A percentile compares a stretch with the other conserved stretches of the same genome.
Evolutionary conservation across 2,329 filamentous ascomycete genomes (phyloP).

Genomic region (Tricladium varicosporioides): DNA sequence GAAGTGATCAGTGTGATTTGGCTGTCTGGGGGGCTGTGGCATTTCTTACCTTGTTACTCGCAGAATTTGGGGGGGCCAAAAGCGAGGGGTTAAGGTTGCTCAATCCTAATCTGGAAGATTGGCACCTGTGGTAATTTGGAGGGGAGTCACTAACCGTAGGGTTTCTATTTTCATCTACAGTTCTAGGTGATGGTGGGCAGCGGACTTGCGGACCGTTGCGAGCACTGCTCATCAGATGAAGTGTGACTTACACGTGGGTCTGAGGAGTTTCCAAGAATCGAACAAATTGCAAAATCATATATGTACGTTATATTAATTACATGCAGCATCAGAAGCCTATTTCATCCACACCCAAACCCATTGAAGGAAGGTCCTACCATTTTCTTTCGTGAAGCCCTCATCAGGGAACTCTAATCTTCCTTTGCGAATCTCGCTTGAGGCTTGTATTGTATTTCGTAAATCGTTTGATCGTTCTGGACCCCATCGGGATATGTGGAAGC

Average conservation of each 20-base stretch:
- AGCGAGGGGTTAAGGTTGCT: too few species aligned
- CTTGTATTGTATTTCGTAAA: conserved; percentile 38
- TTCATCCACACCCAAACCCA: conserved; percentile 42
- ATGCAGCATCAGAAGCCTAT: conserved; percentile 14
- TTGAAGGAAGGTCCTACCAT: conserved; percentile 29
- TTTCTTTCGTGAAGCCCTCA: conserved; percentile 34
- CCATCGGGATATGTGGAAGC: conserved; percentile 35
- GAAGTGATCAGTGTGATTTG: too few species aligned
- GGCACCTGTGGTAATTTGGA: neutral
- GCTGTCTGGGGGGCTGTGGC: too few species aligned
- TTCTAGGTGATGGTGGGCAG: neutral
- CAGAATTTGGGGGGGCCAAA: too few species aligned
- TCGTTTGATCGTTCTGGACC: conserved; percentile 38
- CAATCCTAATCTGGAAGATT: neutral
- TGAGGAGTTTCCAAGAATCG: neutral
- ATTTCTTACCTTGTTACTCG: too few species aligned
- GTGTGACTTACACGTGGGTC: neutral
- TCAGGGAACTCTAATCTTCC: conserved; percentile 39
- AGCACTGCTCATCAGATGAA: neutral
- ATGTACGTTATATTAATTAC: neutral
- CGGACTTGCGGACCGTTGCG: neutral
- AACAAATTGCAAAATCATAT: neutral
- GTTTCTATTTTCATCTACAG: neutral
- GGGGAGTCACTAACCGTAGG: neutral
- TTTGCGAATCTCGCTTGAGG: conserved; percentile 34